Evolutionary conservation across 352 stramenopile genomes (phyloP).

Genomic region (Achlya hypogyna): DNA sequence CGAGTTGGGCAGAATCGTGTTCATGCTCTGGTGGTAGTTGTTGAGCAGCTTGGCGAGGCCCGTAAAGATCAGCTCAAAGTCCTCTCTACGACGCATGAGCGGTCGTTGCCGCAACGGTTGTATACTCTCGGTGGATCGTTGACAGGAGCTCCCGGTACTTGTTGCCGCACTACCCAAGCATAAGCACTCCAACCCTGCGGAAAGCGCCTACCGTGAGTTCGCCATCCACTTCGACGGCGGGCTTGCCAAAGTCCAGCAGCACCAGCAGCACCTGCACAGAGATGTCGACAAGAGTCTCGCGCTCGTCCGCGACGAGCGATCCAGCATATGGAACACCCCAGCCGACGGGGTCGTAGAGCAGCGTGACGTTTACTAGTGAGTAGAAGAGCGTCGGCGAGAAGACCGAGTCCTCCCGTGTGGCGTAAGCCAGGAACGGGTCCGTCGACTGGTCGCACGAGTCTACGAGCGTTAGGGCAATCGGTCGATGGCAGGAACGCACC

Average conservation of each 20-base stretch:
- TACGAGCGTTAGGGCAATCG: neutral
- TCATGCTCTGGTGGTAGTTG: slow-evolving; percentile 93
- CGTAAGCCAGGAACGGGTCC: slow-evolving; percentile 87
- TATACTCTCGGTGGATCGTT: slow-evolving; percentile 47
- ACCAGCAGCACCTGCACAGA: slow-evolving; percentile 82
- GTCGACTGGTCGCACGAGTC: slow-evolving; percentile 85
- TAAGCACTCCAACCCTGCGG: neutral
- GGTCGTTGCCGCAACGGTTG: neutral
- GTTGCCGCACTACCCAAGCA: slow-evolving; percentile 26
- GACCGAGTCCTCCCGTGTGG: slow-evolving; percentile 81
- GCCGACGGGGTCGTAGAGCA: slow-evolving; percentile 89
- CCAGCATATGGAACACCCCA: slow-evolving; percentile 84
- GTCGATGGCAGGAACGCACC: slow-evolving; percentile 27
- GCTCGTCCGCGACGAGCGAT: slow-evolving; percentile 83
- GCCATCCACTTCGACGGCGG: slow-evolving; percentile 20
- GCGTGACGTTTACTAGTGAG: slow-evolving; percentile 92
- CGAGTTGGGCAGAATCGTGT: slow-evolving; percentile 89
- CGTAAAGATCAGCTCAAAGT: slow-evolving; percentile 90
- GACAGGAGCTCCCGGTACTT: slow-evolving; percentile 59
- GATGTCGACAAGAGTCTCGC: slow-evolving; percentile 87
- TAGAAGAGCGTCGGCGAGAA: slow-evolving; percentile 95
- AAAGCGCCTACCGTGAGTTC: neutral
- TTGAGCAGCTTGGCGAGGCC: slow-evolving; percentile 94
- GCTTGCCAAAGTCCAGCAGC: slow-evolving; percentile 89
- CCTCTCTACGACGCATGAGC: slow-evolving; percentile 24